These are phyloP conservation scores for Ganoderma resinaceum DNA, from an alignment of 1,284 basidiomycete genomes.

Conservation along the genomic window DNA sequence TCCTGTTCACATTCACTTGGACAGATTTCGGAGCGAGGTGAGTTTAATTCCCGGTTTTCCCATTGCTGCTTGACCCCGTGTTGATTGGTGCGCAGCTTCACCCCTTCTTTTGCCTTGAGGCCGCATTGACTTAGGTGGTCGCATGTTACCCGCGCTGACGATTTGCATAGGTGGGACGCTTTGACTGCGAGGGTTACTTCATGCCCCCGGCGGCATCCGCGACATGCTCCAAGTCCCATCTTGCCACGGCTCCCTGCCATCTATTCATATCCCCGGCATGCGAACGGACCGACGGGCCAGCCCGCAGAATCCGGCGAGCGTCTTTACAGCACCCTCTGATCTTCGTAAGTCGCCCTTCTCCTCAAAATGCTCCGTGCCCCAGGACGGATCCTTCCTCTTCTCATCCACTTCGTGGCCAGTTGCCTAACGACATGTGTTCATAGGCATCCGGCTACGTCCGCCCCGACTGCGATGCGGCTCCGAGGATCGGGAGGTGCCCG, in stretches of 20 bases:
- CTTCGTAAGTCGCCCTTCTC: not conserved
- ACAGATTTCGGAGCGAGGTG: not conserved
- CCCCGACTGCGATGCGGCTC: conserved; percentile 13
- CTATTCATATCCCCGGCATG: not conserved
- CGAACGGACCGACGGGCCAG: not conserved
- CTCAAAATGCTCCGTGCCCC: not conserved
- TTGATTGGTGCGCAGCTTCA: not conserved
- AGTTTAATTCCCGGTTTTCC: not conserved
- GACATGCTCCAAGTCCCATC: not conserved
- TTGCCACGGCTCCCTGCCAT: not conserved
- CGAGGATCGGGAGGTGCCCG: conserved; percentile 13
- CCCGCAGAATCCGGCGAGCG: not conserved
- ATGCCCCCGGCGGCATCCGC: not conserved
- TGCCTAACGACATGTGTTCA: not conserved
- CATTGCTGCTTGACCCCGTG: not conserved
- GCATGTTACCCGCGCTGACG: not conserved
- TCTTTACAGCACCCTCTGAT: not conserved
- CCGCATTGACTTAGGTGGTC: not conserved
- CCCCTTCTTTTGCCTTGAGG: not conserved
- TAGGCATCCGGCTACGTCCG: conserved; percentile 11
- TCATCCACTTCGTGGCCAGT: not conserved
- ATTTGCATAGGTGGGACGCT: not conserved
- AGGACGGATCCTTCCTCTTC: not conserved
- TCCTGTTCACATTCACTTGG: not conserved
- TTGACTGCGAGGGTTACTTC: not conserved